Evolutionary conservation across 2,329 filamentous ascomycete genomes (phyloP), one percentile per base, ranked within the genome.

Genomic region (Reticulascus tulasneorum): DNA sequence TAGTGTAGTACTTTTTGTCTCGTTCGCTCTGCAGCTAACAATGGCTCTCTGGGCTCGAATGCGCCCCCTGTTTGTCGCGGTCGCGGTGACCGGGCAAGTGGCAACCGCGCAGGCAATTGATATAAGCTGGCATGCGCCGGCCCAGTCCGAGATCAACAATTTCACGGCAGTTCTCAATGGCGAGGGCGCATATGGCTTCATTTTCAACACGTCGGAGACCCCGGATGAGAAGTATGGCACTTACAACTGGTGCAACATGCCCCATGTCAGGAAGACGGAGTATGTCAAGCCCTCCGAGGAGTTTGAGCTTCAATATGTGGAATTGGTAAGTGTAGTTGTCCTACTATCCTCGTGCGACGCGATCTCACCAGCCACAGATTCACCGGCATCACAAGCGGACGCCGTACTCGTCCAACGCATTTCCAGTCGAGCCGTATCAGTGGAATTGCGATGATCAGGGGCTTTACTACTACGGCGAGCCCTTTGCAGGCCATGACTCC

Each of bases 221-320:
- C 76, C 84, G 0, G 62, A 69, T 35, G 53, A 59, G 1, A 48
- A 66, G 23, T 82, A 85, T 58, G 77, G 78, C 6, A 70, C 64
- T 2, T 90, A 90, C 60, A 88, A 91, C 57, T 91, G 73, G 72
- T 93, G 86, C 60, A 90, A 93, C 53, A 93, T 93, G 85, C 86
- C 87, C 1, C 87, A 91, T 61, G 82, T 86, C n/a, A 73, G 85
- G 21, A 62, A 57, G 16, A 59, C 60, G 11, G 83, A 86, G 50
- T 93, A 93, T 52, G 57, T 69, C 11, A 69, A 60, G 42, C 64
- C 73, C 0, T 49, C 63, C 2, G 45, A 59, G 0, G 73, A 73
- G n/a, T 88, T 77, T 53, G 66, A 79, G 48, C 63, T 93, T 33
- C 63, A 73, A 50, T 91, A 90, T 54, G 85, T 91, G 7, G 86